Evolutionary conservation across 176 grass and related monocot genomes (phyloP), one percentile per base, ranked within the genome.

Genomic region (Ensete glaucum): DNA sequence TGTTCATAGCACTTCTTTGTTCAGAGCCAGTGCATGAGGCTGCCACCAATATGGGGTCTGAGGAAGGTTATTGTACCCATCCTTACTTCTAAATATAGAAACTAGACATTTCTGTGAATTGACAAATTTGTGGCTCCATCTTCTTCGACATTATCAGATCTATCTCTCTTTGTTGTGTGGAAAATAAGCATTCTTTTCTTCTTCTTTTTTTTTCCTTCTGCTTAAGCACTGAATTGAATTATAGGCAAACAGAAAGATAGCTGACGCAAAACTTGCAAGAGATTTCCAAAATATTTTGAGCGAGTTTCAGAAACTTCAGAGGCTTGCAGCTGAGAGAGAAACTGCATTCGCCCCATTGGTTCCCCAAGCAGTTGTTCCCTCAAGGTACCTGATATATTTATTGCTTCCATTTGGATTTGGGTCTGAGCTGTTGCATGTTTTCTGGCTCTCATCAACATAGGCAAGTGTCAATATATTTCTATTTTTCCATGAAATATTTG

Each of bases 191-290:
- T 20, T 8, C 1, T 60, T 60, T 15, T 60, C 17, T n/a, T n/a
- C 1, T 20, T 59, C 4, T 19, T 19, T 7, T n/a, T 12, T 11
- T 25, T 14, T 1, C 26, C 22, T 65, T 24, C 22, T 64, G 68
- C 69, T 80, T 55, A 54, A 74, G 9, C 58, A 19, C 56, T 49
- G 66, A 24, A 74, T 73, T 87, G 67, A 85, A 84, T 74, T 69
- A 58, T 81, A 96, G 93, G 85, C 87, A 76, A 92, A 68, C 76
- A 96, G 92, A 75, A 96, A 96, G 76, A 96, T 96, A 81, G 87
- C 93, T 57, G 93, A 62, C 74, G 80, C 92, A 2, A 87, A 79
- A 59, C 78, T 91, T 2, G 84, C 79, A 73, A 78, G 49, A 57
- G 83, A 85, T 53, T 87, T 96, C 76, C 51, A 91, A 83, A 66